Evolutionary conservation across 1,284 basidiomycete genomes (phyloP), one percentile per base, ranked within the genome.

Genomic region (Ceraceosorus bombacis): DNA sequence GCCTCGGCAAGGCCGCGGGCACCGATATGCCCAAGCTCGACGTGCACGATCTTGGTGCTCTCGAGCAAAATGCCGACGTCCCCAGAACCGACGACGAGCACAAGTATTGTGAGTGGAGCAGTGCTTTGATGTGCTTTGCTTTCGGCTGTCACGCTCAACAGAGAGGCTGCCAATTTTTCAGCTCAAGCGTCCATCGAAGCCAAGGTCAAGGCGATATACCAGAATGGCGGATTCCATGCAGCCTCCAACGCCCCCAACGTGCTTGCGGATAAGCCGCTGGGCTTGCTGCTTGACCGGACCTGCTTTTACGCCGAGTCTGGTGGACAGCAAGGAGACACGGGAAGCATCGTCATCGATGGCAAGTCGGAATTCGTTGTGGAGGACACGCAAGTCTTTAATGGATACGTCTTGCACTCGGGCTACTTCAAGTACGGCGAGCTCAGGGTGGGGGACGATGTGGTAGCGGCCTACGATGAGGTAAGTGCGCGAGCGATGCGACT

Each of bases 231-330:
- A 27, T 97, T 98, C 80, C 70, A 86, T 58, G 71, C 79, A 12
- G 86, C 88, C 1, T 90, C 91, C 5, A 76, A 80, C 15, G 80
- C 81, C 50, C 82, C 93, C 41, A 61, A 61, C 46, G 83, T 67
- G 41, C 41, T 51, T 8, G 48, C 37, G 49, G 63, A 65, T 58
- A 80, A 84, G 38, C 80, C 83, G 10, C 90, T 97, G 74, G 95
- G 94, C 59, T 77, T 99, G 60, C 78, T 99, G 46, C 85, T 99
- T 57, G 90, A 98, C 80, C 84, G 84, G 60, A 97, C 94, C n/a
- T 91, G 87, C 80, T 95, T 98, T 79, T 99, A 98, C 72, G 94
- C 94, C 38, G 94, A 99, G 81, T 85, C 90, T 54, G 94, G 94
- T 78, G 95, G 94, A 49, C 94, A 99, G 79, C 93, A 98, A 80